These are phyloP conservation scores for Cynanchum wilfordii DNA, from an alignment of 257 asterid genomes.

Conservation along the genomic window DNA sequence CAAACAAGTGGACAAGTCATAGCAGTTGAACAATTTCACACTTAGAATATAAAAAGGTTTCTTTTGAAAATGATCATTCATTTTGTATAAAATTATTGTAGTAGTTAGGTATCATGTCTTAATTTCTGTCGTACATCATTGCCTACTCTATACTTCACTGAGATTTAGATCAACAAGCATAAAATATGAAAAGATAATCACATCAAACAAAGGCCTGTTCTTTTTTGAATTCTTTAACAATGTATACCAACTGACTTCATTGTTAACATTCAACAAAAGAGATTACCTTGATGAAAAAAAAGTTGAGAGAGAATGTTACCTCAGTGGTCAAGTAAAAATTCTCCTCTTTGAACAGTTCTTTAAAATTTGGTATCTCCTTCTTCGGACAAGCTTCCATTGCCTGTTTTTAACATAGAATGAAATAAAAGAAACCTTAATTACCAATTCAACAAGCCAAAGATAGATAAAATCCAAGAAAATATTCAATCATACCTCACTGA, in stretches of 20 bases:
- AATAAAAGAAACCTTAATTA: neutral
- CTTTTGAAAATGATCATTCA: neutral
- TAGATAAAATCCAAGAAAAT: constrained; percentile 9
- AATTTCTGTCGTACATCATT: neutral
- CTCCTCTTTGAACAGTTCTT: constrained; percentile 71
- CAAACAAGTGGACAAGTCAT: neutral
- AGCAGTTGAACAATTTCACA: neutral
- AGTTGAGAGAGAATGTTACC: constrained; percentile 29
- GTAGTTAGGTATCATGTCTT: neutral
- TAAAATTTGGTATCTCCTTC: constrained; percentile 61
- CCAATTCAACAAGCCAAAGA: constrained; percentile 5
- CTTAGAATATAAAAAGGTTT: neutral
- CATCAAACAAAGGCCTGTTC: neutral
- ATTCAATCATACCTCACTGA: constrained; percentile 47
- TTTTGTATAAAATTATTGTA: neutral
- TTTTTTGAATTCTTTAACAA: neutral
- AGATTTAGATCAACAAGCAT: neutral
- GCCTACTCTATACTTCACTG: neutral
- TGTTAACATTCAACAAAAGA: neutral
- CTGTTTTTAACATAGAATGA: constrained; percentile 29
- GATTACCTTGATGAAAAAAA: neutral
- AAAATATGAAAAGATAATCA: neutral
- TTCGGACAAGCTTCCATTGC: constrained; percentile 67
- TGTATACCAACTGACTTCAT: neutral
- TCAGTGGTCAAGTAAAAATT: constrained; percentile 79